Evolutionary conservation across 2,329 filamentous ascomycete species (phyloP).

Genomic region (Exophiala sp.): DNA sequence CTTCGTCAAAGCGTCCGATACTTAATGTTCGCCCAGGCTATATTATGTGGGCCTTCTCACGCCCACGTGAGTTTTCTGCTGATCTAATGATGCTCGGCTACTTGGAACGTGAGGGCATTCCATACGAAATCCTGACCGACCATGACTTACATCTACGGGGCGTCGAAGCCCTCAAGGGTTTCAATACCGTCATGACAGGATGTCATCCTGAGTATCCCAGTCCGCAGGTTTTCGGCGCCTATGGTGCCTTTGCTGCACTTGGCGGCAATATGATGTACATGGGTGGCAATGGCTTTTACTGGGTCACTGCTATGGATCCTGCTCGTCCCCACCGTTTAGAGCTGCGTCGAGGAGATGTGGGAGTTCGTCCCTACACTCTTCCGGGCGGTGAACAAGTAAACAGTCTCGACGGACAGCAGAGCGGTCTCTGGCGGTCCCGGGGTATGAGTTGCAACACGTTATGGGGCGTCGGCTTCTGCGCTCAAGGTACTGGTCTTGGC

Average conservation of each 20-base stretch:
- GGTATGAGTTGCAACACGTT: constrained; percentile 32
- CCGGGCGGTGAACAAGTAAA: constrained; percentile 32
- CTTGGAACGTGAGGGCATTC: constrained; percentile 32
- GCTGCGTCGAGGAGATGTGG: constrained; percentile 33
- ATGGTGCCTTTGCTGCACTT: constrained; percentile 27
- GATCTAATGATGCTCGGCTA: constrained; percentile 36
- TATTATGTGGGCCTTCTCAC: constrained; percentile 35
- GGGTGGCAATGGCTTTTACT: constrained; percentile 39
- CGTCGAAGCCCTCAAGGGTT: constrained; percentile 17
- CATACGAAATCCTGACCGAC: constrained; percentile 38
- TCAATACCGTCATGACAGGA: constrained; percentile 28
- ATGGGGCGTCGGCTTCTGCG: constrained; percentile 33
- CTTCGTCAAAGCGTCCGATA: constrained; percentile 34
- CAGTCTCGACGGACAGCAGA: constrained; percentile 31
- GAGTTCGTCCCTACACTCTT: constrained; percentile 30
- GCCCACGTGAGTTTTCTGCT: constrained; percentile 38
- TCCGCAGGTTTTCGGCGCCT: constrained; percentile 28
- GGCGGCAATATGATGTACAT: constrained; percentile 38
- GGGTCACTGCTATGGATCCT: constrained; percentile 6
- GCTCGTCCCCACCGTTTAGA: constrained; percentile 31
- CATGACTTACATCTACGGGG: constrained; percentile 34
- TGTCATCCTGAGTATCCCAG: constrained; percentile 30
- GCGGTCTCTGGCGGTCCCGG: constrained; percentile 34
- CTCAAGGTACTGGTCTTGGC: constrained; percentile 32
- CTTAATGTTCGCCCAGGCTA: constrained; percentile 38